Percentiles rank a stretch among this genome's conserved stretches.
These are phyloP conservation scores for Capsicum pubescens DNA, from an alignment of 257 asterid species.

Conservation along the genomic window DNA sequence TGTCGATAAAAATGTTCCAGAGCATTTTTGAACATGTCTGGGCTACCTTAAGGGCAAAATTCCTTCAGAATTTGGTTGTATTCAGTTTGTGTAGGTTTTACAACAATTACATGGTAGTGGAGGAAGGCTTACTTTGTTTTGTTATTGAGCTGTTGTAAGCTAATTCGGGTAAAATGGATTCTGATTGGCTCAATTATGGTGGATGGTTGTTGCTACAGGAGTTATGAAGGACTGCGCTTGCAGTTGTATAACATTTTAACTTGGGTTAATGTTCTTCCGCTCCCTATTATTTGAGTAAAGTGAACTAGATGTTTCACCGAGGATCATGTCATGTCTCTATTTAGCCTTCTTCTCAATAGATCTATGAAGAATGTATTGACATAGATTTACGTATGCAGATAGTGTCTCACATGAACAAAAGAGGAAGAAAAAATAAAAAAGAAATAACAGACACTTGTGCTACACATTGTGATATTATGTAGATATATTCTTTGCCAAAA, in stretches of 20 bases:
- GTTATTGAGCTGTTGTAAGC: neutral
- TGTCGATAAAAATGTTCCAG: conserved; percentile 17
- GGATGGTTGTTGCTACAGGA: conserved; percentile 10
- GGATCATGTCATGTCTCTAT: neutral
- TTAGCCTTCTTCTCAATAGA: neutral
- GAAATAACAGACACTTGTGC: neutral
- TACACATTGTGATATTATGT: neutral
- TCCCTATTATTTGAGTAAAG: conserved; percentile 2
- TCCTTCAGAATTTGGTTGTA: neutral
- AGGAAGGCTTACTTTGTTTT: neutral
- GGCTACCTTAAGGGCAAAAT: neutral
- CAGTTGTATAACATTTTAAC: neutral
- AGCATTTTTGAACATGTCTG: conserved; percentile 1
- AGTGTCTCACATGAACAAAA: conserved; percentile 7
- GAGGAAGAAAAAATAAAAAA: neutral
- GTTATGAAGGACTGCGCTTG: neutral
- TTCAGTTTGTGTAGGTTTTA: neutral
- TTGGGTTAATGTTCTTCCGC: neutral
- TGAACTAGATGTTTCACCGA: neutral
- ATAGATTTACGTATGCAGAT: neutral
- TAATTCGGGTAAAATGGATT: neutral
- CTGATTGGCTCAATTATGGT: neutral
- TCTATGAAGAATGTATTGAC: neutral
- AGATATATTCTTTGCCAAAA: neutral
- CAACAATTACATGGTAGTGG: neutral